A percentile compares a stretch with the other conserved stretches of the same genome.
phyloP scores from a whole-genome alignment of 129 eudicot species.

The Escallonia herrerae region DNA sequence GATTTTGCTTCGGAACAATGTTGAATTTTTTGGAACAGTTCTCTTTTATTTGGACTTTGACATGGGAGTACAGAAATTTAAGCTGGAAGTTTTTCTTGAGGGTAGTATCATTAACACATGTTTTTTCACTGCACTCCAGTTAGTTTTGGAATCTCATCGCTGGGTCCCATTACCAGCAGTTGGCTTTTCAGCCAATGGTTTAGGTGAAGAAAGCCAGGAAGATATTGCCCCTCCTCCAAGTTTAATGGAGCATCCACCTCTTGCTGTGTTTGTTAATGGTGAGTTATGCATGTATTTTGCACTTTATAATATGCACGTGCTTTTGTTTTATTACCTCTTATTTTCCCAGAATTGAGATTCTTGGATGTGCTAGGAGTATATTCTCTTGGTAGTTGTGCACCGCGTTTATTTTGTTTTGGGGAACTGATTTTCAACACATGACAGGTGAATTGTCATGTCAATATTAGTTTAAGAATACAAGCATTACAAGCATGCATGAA shows the following conservation, averaged over 20 bases:
- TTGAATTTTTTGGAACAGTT: neutral
- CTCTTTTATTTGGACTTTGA: neutral
- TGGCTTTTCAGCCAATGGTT: conserved; percentile 71
- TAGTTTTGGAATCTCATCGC: conserved; percentile 95
- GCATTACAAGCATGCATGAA: too few relatives aligned
- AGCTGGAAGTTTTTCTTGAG: conserved; percentile 11
- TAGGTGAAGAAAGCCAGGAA: conserved; percentile 67
- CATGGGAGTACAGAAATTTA: neutral
- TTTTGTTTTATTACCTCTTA: neutral
- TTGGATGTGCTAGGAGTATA: neutral
- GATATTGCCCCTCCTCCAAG: conserved; percentile 88
- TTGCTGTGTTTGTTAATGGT: conserved; percentile 95
- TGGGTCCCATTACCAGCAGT: conserved; percentile 97
- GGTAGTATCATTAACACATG: too few relatives aligned
- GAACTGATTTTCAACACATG: too few relatives aligned
- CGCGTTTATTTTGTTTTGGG: neutral
- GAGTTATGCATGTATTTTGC: conserved; percentile 10
- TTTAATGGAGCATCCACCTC: conserved; percentile 98
- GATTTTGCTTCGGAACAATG: neutral
- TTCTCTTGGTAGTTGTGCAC: neutral
- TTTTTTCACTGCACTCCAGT: conserved; percentile 35
- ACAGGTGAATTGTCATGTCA: too few relatives aligned
- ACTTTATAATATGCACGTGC: neutral
- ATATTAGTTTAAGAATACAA: too few relatives aligned
- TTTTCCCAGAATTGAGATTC: neutral